Evolutionary conservation across 805 yeast genomes (phyloP).

Genomic region (Isabelozyma pseudorhagii): DNA sequence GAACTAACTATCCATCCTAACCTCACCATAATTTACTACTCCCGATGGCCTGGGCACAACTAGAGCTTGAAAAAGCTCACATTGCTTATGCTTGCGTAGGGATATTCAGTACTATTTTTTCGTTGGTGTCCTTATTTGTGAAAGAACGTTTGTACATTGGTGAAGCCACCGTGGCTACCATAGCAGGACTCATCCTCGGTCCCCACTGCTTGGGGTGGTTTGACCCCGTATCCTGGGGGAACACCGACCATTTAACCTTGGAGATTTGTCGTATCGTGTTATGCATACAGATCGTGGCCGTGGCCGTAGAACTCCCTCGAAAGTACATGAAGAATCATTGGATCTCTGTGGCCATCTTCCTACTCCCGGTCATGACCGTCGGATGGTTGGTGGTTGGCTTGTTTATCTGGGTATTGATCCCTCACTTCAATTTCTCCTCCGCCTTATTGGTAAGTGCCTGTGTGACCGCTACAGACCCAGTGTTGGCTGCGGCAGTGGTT

Average conservation of each 20-base stretch:
- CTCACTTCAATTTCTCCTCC: constrained; percentile 66
- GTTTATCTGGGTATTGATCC: constrained; percentile 75
- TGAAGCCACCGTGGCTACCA: constrained; percentile 85
- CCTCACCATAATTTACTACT: constrained; percentile 6
- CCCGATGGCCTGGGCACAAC: not conserved
- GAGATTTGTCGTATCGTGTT: constrained; percentile 81
- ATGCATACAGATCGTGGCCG: constrained; percentile 88
- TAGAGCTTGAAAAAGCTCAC: constrained; percentile 60
- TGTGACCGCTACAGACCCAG: constrained; percentile 94
- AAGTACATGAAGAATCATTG: constrained; percentile 85
- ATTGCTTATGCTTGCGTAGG: constrained; percentile 87
- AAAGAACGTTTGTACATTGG: constrained; percentile 85
- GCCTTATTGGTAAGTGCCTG: constrained; percentile 79
- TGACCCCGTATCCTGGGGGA: constrained; percentile 81
- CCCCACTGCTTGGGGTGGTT: constrained; percentile 87
- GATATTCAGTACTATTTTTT: constrained; percentile 74
- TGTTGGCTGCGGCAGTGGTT: constrained; percentile 90
- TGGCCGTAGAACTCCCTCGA: constrained; percentile 89
- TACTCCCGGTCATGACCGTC: constrained; percentile 83
- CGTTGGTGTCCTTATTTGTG: constrained; percentile 74
- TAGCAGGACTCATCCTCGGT: constrained; percentile 83
- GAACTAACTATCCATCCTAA: not conserved
- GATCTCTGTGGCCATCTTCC: constrained; percentile 67
- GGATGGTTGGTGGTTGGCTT: constrained; percentile 87
- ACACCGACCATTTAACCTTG: constrained; percentile 74